Percentiles rank a stretch among this genome's conserved stretches.
phyloP scores from a whole-genome alignment of 345 rosid genomes.

The Noccaea caerulescens region DNA sequence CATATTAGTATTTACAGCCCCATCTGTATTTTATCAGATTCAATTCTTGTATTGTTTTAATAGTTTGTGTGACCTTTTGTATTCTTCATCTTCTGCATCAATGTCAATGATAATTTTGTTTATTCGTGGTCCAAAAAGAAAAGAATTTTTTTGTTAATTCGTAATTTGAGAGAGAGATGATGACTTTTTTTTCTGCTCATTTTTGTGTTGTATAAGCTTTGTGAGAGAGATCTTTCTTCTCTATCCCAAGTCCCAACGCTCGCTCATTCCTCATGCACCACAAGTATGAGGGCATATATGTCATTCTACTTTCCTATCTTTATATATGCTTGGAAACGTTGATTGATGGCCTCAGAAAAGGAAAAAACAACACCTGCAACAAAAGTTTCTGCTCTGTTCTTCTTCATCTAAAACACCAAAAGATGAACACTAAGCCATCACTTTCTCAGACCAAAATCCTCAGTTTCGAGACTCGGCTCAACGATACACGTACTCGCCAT shows the following conservation, averaged over 20 bases:
- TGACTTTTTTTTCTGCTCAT: no score
- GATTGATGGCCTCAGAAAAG: slow-evolving; percentile 36
- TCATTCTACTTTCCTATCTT: slow-evolving; percentile 22
- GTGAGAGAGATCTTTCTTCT: no score
- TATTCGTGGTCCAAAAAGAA: no score
- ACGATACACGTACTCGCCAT: slow-evolving; percentile 3
- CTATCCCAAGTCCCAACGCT: no score
- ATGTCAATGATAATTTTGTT: slow-evolving; percentile 26
- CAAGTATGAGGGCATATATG: slow-evolving; percentile 15
- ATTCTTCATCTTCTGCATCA: slow-evolving; percentile 25
- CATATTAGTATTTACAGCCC: slow-evolving; percentile 33
- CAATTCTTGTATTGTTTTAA: slow-evolving; percentile 39
- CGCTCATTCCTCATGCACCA: slow-evolving; percentile 7
- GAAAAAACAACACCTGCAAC: slow-evolving; percentile 23
- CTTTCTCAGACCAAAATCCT: slow-evolving; percentile 30
- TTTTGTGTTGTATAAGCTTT: no score
- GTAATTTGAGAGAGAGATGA: no score
- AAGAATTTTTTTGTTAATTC: neutral
- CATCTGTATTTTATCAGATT: slow-evolving; percentile 43
- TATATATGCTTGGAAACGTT: slow-evolving; percentile 16
- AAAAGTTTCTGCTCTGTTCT: slow-evolving; percentile 28
- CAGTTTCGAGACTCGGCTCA: neutral
- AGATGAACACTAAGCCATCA: slow-evolving; percentile 40
- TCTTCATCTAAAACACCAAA: slow-evolving; percentile 25
- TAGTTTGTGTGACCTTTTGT: slow-evolving; percentile 42